phyloP scores from a whole-genome alignment of 495 filamentous ascomycete genomes.

The Penicillium diatomitis region DNA sequence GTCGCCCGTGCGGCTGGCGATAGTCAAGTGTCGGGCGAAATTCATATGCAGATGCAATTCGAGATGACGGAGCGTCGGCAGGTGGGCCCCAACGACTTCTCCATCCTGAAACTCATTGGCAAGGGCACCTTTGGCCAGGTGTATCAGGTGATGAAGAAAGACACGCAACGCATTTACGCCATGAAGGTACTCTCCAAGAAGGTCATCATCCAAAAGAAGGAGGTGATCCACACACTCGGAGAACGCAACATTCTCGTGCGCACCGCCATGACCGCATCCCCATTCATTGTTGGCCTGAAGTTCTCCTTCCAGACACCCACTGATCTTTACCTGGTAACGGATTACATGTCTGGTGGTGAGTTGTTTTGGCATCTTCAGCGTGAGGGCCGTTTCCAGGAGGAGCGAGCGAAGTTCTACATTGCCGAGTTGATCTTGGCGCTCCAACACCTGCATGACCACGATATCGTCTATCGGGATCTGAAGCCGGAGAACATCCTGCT shows the following conservation, averaged over 20 bases:
- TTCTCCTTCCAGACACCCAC: slow-evolving; percentile 98
- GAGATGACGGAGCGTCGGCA: slow-evolving; percentile 87
- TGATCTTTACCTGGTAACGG: slow-evolving; percentile 96
- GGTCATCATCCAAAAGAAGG: slow-evolving; percentile 99
- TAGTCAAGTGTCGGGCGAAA: slow-evolving; percentile 77
- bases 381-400: slow-evolving; percentile 91
- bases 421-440: slow-evolving; percentile 94
- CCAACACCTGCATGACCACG: slow-evolving; percentile 89
- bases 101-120: slow-evolving; percentile 90
- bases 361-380: slow-evolving; percentile 98
- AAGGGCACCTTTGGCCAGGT: slow-evolving; percentile 99
- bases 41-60: slow-evolving; percentile 76
- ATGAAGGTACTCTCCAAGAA: slow-evolving; percentile 99
- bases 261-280: slow-evolving; percentile 90
- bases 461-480: slow-evolving; percentile 93
- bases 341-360: slow-evolving; percentile 98
- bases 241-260: slow-evolving; percentile 96
- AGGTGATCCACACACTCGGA: slow-evolving; percentile 92
- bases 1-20: slow-evolving; percentile 56
- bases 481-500: slow-evolving; percentile 82
- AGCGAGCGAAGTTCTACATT: slow-evolving; percentile 96
- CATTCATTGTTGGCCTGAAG: slow-evolving; percentile 96
- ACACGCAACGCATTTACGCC: slow-evolving; percentile 90
- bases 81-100: slow-evolving; percentile 94
- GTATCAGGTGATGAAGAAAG: slow-evolving; percentile 97